Evolutionary conservation across 192 early-diverging fungal genomes (phyloP).

Genomic region (Endogone sp.): DNA sequence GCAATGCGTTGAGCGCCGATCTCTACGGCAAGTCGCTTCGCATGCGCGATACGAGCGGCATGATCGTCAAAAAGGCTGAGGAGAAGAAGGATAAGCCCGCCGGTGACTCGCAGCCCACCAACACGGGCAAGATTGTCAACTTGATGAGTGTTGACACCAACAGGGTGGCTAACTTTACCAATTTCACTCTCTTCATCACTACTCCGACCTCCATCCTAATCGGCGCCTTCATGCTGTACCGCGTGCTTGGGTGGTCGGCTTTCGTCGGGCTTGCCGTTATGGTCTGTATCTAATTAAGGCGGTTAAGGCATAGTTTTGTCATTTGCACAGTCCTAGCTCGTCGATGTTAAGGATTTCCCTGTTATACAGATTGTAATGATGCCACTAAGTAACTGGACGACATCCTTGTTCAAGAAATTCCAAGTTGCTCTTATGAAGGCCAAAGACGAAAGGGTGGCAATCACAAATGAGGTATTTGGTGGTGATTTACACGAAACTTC

Average conservation of each 20-base stretch:
- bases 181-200: slow-evolving; percentile 49
- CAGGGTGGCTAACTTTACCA: slow-evolving; percentile 49
- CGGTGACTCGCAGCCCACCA: slow-evolving; percentile 20
- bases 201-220: slow-evolving; percentile 59
- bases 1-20: slow-evolving; percentile 53
- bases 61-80: slow-evolving; percentile 15
- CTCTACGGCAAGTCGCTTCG: slow-evolving; percentile 62
- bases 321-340: too few relatives aligned
- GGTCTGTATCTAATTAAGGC: slow-evolving; percentile 16
- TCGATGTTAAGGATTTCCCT: too few relatives aligned
- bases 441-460: slow-evolving; percentile 66
- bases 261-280: slow-evolving; percentile 72
- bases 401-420: background rate
- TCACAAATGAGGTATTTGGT: slow-evolving; percentile 61
- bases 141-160: slow-evolving; percentile 72
- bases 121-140: slow-evolving; percentile 68
- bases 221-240: slow-evolving; percentile 67
- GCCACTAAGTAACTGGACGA: background rate
- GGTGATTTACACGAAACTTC: too few relatives aligned
- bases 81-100: slow-evolving; percentile 14
- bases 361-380: slow-evolving; percentile 5
- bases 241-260: slow-evolving; percentile 76
- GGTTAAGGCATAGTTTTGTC: background rate
- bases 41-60: slow-evolving; percentile 42
- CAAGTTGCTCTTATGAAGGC: slow-evolving; percentile 44